phyloP scores from a whole-genome alignment of 805 yeast species.

The Saturnispora sekii region DNA sequence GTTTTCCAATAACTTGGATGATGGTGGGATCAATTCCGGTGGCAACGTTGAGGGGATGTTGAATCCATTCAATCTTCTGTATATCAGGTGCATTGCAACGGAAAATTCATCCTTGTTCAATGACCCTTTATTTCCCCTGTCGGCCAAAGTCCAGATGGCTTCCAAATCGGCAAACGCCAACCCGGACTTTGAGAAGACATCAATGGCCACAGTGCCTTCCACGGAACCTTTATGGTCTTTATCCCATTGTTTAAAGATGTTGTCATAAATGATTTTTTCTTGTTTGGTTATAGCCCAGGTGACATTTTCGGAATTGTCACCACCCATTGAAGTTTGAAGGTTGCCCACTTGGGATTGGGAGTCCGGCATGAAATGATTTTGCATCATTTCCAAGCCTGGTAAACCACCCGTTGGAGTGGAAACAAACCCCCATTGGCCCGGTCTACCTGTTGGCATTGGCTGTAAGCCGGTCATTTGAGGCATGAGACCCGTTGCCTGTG shows the following conservation, averaged over 20 bases:
- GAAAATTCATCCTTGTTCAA: conserved; percentile 87
- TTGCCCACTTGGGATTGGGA: conserved; percentile 22
- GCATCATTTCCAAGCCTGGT: conserved; percentile 61
- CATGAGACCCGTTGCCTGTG: conserved; percentile 27
- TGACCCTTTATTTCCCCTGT: conserved; percentile 71
- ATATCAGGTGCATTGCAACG: conserved; percentile 94
- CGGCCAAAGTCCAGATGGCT: conserved; percentile 84
- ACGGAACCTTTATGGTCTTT: conserved; percentile 53
- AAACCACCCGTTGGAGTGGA: conserved; percentile 60
- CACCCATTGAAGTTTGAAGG: conserved; percentile 25
- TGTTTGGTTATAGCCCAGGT: conserved; percentile 80
- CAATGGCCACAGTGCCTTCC: conserved; percentile 74
- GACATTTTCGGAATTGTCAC: conserved; percentile 37
- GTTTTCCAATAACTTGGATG: conserved; percentile 64
- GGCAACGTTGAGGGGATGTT: conserved; percentile 79
- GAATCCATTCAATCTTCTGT: conserved; percentile 79
- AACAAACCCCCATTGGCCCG: conserved; percentile 77
- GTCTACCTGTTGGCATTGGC: conserved; percentile 50
- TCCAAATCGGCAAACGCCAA: conserved; percentile 78
- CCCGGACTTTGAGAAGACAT: conserved; percentile 85
- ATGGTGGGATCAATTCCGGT: conserved; percentile 83
- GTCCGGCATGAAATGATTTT: conserved; percentile 57
- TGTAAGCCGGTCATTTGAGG: conserved; percentile 39
- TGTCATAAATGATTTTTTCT: conserved; percentile 79
- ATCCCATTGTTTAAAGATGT: conserved; percentile 86